Conservation (phyloP, 169 alveolate genomes). For the Theileria sp. region DNA sequence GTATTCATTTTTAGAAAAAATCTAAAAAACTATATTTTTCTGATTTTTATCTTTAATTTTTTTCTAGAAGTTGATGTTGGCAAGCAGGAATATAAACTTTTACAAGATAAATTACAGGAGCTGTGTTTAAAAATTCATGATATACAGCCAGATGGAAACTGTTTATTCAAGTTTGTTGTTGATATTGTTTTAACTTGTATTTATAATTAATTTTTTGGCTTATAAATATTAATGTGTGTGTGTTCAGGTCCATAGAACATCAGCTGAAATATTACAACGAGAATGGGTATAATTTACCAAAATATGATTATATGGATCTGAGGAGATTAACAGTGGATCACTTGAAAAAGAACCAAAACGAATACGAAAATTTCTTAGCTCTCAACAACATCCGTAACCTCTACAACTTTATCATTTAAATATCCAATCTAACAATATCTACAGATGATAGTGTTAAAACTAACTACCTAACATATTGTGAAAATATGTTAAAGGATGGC, state of each 20-base stretch:
- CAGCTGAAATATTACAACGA: conserved; percentile 24
- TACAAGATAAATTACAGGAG: background rate
- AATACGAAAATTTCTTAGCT: conserved; percentile 24
- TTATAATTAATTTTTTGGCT: background rate
- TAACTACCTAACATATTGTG: conserved; percentile 9
- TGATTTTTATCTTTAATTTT: too few relatives aligned
- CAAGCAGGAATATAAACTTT: conserved; percentile 18
- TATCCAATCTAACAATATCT: background rate
- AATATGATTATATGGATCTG: conserved; percentile 26
- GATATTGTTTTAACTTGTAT: background rate
- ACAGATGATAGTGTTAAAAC: background rate
- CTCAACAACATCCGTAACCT: background rate
- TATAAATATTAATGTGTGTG: background rate
- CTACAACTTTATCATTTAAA: background rate
- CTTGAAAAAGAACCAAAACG: conserved; percentile 28
- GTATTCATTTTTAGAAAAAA: background rate
- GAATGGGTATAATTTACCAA: conserved; percentile 5
- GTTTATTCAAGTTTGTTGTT: conserved; percentile 47
- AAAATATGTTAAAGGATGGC: conserved; percentile 47
- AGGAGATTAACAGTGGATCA: conserved; percentile 25
- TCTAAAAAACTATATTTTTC: background rate
- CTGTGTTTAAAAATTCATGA: conserved; percentile 18
- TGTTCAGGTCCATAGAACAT: conserved; percentile 58
- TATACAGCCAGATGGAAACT: conserved; percentile 62
- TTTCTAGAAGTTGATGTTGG: conserved; percentile 23